phyloP scores from a whole-genome alignment of 345 rosid genomes.

The Brassica rapa region DNA sequence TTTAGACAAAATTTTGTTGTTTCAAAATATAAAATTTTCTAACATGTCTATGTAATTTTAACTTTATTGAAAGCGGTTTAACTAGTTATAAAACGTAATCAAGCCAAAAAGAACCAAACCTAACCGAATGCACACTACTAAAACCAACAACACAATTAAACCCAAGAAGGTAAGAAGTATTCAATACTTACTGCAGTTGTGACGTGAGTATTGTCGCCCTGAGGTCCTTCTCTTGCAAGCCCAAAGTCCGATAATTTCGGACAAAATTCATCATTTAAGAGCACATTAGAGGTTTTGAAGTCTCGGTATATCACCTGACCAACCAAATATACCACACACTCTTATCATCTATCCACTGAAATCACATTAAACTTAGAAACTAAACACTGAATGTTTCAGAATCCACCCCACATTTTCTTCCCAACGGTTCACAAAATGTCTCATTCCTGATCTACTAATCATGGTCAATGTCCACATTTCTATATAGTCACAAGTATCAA shows the following conservation, averaged over 20 bases:
- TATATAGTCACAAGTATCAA: background rate
- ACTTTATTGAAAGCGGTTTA: too few species aligned
- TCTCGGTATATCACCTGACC: slow-evolving; percentile 77
- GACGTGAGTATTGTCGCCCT: slow-evolving; percentile 72
- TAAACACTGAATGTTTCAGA: background rate
- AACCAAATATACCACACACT: slow-evolving; percentile 1
- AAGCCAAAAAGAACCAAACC: background rate
- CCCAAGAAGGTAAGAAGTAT: background rate
- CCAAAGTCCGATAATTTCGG: slow-evolving; percentile 94
- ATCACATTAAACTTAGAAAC: background rate
- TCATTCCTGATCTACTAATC: background rate
- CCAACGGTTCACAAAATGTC: background rate
- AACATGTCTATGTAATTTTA: too few species aligned
- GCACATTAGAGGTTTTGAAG: slow-evolving; percentile 77
- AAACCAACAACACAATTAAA: background rate
- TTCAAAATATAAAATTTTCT: too few species aligned
- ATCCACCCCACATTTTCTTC: too few species aligned
- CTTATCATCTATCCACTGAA: slow-evolving; percentile 3
- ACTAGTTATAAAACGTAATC: too few species aligned
- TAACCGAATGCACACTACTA: background rate
- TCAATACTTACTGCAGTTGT: slow-evolving; percentile 76
- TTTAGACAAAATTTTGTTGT: too few species aligned
- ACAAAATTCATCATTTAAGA: slow-evolving; percentile 61
- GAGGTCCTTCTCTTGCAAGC: slow-evolving; percentile 90
- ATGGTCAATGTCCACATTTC: background rate